phyloP scores from a whole-genome alignment of 2,329 filamentous ascomycete genomes.

The Zymoseptoria pseudotritici region DNA sequence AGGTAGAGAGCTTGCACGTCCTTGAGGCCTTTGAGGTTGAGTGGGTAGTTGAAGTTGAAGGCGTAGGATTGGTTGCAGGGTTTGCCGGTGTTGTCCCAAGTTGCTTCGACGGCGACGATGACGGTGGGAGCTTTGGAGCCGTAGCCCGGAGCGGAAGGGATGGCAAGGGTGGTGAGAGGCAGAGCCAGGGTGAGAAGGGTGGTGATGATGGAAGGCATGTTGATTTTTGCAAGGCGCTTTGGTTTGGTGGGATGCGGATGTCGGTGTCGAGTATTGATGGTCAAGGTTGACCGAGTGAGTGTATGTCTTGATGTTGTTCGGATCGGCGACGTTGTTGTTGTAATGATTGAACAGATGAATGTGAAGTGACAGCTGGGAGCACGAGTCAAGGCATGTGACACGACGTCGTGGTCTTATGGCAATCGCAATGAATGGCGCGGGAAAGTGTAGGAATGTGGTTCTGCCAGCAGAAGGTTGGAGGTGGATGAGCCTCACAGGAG shows the following conservation, averaged over 20 bases:
- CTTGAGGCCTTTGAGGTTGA: neutral
- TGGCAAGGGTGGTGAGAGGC: neutral
- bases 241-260: neutral
- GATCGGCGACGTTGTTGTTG: neutral
- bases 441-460: neutral
- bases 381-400: neutral
- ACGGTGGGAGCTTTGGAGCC: neutral
- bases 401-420: neutral
- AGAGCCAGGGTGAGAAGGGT: neutral
- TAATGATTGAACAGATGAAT: neutral
- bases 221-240: neutral
- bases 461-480: neutral
- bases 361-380: neutral
- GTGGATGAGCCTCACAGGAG: neutral
- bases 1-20: neutral
- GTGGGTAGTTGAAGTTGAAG: neutral
- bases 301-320: neutral
- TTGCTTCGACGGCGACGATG: neutral
- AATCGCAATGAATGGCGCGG: neutral
- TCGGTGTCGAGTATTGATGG: neutral
- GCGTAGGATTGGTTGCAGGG: neutral
- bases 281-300: neutral
- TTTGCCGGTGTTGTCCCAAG: neutral
- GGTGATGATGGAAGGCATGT: neutral
- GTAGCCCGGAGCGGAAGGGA: neutral